Evolutionary conservation across 1,284 basidiomycete genomes (phyloP), one percentile per base, ranked within the genome.

Genomic region (Malassezia slooffiae): DNA sequence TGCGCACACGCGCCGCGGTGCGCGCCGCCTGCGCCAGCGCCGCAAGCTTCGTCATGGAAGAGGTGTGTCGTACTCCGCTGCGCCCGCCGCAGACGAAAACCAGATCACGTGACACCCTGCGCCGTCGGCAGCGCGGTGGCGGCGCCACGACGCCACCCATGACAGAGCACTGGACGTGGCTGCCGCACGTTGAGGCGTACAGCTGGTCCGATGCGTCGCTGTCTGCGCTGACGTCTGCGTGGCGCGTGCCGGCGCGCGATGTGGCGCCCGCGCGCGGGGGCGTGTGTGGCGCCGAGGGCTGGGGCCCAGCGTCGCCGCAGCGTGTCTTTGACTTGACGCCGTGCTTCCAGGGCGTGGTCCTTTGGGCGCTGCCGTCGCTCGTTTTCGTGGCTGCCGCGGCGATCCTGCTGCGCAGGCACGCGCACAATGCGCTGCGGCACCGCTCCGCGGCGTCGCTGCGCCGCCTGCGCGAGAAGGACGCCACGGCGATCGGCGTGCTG

Each of bases 281-380:
- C 43, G 10, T 60, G 56, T 42, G 41, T 6, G 33, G 42, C 21
- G 30, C 39, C 19, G 70, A 67, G 47, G 65, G 83, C 41, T 85
- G 82, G 79, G 72, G 71, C 1, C 73, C 76, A 12, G 71, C 79
- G 31, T 87, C 84, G 7, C 67, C 58, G 6, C 53, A 71, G 0
- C 77, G 84, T 43, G 73, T 77, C 20, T 84, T 88, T 60, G 88
- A 93, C 70, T 64, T 83, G 11, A 83, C 86, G 1, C 77, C 79
- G 6, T 95, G 89, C 70, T 86, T 85, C 58, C 83, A 90, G 62
- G 80, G 83, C 53, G 79, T 51, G 8, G 50, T 47, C 17, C 50
- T 67, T 19, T 57, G 57, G 55, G 26, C 47, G 11, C 47, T 44
- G 4, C 64, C 66, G 1, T 46, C 49, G 38, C 33, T 66, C 24